A percentile compares a stretch with the other conserved stretches of the same genome.
Evolutionary conservation across 495 filamentous ascomycete genomes (phyloP).

Genomic region (Acidiella bohemica): DNA sequence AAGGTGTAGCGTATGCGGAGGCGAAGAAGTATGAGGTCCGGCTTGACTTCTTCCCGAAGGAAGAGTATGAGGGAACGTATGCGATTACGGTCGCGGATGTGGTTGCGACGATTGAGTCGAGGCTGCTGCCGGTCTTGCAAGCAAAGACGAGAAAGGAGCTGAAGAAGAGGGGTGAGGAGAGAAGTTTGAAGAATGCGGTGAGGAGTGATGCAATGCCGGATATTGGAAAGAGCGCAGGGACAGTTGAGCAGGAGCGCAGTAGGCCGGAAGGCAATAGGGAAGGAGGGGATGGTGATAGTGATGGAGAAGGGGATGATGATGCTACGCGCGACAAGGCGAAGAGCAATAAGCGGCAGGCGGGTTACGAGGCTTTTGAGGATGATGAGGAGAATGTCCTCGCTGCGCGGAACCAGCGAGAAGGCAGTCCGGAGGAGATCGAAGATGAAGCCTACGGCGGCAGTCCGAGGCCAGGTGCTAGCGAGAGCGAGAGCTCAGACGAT

Average conservation of each 20-base stretch:
- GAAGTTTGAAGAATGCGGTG: constrained; percentile 36
- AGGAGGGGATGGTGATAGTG: constrained; percentile 50
- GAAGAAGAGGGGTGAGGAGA: constrained; percentile 58
- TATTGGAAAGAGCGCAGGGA: constrained; percentile 65
- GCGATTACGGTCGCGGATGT: constrained; percentile 69
- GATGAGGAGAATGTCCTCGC: constrained; percentile 66
- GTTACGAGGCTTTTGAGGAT: constrained; percentile 84
- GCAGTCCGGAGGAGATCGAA: constrained; percentile 29
- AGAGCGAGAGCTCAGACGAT: constrained; percentile 24
- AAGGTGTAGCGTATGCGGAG: constrained; percentile 46
- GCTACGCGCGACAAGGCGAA: constrained; percentile 66
- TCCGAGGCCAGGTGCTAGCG: constrained; percentile 6
- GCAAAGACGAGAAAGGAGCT: constrained; percentile 58
- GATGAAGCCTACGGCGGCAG: constrained; percentile 22
- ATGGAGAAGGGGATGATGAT: constrained; percentile 71
- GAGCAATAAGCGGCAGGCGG: constrained; percentile 63
- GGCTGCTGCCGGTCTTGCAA: constrained; percentile 59
- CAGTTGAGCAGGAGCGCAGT: constrained; percentile 45
- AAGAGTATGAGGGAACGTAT: constrained; percentile 75
- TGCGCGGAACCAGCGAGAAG: constrained; percentile 40
- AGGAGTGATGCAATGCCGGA: constrained; percentile 59
- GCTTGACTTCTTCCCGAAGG: constrained; percentile 66
- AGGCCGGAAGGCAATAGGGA: constrained; percentile 30
- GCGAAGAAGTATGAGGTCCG: constrained; percentile 77
- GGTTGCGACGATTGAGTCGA: constrained; percentile 58